Evolutionary conservation across 768 basidiomycete genomes (phyloP).

Genomic region (Naganishia antarctica): DNA sequence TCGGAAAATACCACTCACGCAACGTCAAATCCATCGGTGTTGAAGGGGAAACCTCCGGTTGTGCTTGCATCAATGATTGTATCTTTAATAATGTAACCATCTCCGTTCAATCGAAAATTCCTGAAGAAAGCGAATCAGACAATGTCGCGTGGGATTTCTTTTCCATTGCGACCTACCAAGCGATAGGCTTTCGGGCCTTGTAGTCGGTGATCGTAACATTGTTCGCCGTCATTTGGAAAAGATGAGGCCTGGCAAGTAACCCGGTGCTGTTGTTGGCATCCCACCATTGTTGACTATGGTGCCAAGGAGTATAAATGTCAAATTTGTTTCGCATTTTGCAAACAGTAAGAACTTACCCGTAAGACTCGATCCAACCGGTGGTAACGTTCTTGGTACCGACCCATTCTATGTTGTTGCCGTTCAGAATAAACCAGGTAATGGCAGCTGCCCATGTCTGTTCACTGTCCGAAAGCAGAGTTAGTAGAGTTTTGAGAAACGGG

Average conservation of each 20-base stretch:
- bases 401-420: constrained; percentile 52
- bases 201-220: constrained; percentile 50
- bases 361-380: constrained; percentile 50
- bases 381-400: constrained; percentile 52
- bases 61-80: constrained; percentile 35
- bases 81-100: constrained; percentile 36
- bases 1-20: constrained; percentile 1
- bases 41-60: constrained; percentile 37
- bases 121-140: too few species aligned
- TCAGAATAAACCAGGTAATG: constrained; percentile 54
- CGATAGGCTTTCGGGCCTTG: constrained; percentile 56
- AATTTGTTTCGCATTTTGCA: neutral
- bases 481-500: neutral
- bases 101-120: constrained; percentile 41
- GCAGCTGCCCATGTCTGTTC: constrained; percentile 17
- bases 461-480: neutral
- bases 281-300: constrained; percentile 57
- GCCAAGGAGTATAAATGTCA: neutral
- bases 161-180: constrained; percentile 54
- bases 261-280: constrained; percentile 53
- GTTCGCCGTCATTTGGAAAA: constrained; percentile 55
- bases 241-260: constrained; percentile 51
- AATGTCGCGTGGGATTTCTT: too few species aligned
- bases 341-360: neutral
- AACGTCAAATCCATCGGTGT: constrained; percentile 41